A percentile compares a stretch with the other conserved stretches of the same genome.
Evolutionary conservation across 805 yeast species (phyloP).

Genomic region (Saccharomycopsis sp.): DNA sequence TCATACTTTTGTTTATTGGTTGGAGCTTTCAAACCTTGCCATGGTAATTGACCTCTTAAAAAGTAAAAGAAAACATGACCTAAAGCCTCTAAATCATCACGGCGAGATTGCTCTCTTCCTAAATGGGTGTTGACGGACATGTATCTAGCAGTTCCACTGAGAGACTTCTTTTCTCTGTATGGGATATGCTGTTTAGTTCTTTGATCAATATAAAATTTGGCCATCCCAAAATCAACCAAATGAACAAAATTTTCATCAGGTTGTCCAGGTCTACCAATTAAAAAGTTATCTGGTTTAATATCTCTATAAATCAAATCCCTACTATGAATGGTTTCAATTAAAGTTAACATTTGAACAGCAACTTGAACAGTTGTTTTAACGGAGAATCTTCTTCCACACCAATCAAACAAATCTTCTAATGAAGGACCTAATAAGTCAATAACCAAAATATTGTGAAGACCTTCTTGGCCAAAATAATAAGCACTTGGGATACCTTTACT

Average conservation of each 20-base stretch:
- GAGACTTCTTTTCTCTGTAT: slow-evolving; percentile 87
- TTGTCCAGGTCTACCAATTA: slow-evolving; percentile 82
- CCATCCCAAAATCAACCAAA: slow-evolving; percentile 97
- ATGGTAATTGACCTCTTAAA: slow-evolving; percentile 87
- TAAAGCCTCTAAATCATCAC: slow-evolving; percentile 93
- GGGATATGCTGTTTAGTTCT: slow-evolving; percentile 93
- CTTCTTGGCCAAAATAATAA: slow-evolving; percentile 98
- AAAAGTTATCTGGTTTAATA: slow-evolving; percentile 94
- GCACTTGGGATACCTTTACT: slow-evolving; percentile 86
- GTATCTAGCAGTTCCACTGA: slow-evolving; percentile 97
- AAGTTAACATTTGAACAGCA: slow-evolving; percentile 86
- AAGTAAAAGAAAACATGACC: slow-evolving; percentile 97
- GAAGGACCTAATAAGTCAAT: slow-evolving; percentile 95
- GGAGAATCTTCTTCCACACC: slow-evolving; percentile 90
- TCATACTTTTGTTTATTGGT: slow-evolving; percentile 97
- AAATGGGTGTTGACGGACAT: slow-evolving; percentile 96
- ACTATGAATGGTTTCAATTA: slow-evolving; percentile 80
- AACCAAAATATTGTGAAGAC: slow-evolving; percentile 88
- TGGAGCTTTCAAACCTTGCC: slow-evolving; percentile 99
- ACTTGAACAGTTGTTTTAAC: slow-evolving; percentile 87
- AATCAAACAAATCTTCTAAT: slow-evolving; percentile 90
- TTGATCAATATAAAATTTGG: slow-evolving; percentile 95
- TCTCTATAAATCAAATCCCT: slow-evolving; percentile 91
- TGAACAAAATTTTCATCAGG: slow-evolving; percentile 79
- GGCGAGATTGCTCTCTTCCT: slow-evolving; percentile 92